A percentile compares a stretch with the other conserved stretches of the same genome.
Conservation (phyloP, 1,139 yeast species). For the Pichia sp. region DNA sequence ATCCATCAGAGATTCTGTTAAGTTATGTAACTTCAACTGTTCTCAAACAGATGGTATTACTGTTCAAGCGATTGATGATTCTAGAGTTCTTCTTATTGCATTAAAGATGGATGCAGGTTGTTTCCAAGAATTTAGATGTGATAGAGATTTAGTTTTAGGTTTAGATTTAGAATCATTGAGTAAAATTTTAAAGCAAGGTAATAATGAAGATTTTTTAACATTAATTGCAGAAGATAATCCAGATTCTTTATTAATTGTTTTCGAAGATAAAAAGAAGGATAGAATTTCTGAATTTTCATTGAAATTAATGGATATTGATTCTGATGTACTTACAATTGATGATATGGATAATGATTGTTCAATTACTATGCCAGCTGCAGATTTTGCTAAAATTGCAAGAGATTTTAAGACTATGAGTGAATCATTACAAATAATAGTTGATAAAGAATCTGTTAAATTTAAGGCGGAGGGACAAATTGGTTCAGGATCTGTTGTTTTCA, state of each 20-base stretch:
- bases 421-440: slow-evolving; percentile 75
- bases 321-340: slow-evolving; percentile 89
- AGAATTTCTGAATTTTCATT: slow-evolving; percentile 87
- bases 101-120: slow-evolving; percentile 83
- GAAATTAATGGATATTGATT: slow-evolving; percentile 93
- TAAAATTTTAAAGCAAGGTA: slow-evolving; percentile 87
- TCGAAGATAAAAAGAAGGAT: slow-evolving; percentile 87
- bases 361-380: slow-evolving; percentile 79
- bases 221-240: slow-evolving; percentile 90
- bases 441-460: slow-evolving; percentile 89
- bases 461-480: slow-evolving; percentile 91
- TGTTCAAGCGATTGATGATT: slow-evolving; percentile 95
- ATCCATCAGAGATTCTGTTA: slow-evolving; percentile 87
- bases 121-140: slow-evolving; percentile 93
- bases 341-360: slow-evolving; percentile 89
- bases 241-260: slow-evolving; percentile 70
- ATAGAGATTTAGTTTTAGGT: slow-evolving; percentile 87
- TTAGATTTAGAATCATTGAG: slow-evolving; percentile 79
- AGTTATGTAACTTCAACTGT: slow-evolving; percentile 93
- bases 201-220: slow-evolving; percentile 81
- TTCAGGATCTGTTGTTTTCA: slow-evolving; percentile 76
- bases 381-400: slow-evolving; percentile 83
- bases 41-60: slow-evolving; percentile 82
- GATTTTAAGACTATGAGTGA: slow-evolving; percentile 84
- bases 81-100: slow-evolving; percentile 89